These are phyloP conservation scores for Phytophthora vignae DNA, from an alignment of 352 stramenopile genomes.

Conservation along the genomic window DNA sequence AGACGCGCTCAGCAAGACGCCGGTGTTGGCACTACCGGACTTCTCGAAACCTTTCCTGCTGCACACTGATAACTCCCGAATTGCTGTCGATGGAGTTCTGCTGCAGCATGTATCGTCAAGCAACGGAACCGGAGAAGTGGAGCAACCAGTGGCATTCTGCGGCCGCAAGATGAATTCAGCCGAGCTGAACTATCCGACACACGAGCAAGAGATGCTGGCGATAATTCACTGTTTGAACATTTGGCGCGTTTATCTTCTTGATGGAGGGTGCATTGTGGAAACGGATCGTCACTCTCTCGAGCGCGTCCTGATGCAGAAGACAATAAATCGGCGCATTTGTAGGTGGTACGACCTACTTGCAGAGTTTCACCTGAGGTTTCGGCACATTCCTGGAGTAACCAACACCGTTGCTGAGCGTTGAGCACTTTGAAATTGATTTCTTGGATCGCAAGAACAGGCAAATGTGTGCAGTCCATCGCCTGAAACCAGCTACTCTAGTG, in stretches of 20 bases:
- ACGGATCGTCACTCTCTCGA: constrained; percentile 20
- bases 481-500: background rate
- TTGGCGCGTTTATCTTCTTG: constrained; percentile 19
- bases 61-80: constrained; percentile 1
- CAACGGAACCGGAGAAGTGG: background rate
- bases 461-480: background rate
- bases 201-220: no score
- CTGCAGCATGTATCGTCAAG: background rate
- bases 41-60: constrained; percentile 5
- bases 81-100: constrained; percentile 11
- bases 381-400: constrained; percentile 10
- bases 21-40: constrained; percentile 1
- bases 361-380: constrained; percentile 2
- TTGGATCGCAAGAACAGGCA: background rate
- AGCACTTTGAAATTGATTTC: constrained; percentile 19
- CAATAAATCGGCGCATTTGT: constrained; percentile 8
- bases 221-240: constrained; percentile 19
- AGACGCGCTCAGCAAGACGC: background rate
- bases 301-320: constrained; percentile 8
- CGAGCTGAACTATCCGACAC: constrained; percentile 25
- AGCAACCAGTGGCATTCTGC: constrained; percentile 9
- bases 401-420: constrained; percentile 17
- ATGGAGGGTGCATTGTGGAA: constrained; percentile 13
- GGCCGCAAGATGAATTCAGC: constrained; percentile 13
- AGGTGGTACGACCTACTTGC: constrained; percentile 15